These are phyloP conservation scores for Vitis rotundifolia DNA, from an alignment of 164 flowering plant species.

Conservation along the genomic window DNA sequence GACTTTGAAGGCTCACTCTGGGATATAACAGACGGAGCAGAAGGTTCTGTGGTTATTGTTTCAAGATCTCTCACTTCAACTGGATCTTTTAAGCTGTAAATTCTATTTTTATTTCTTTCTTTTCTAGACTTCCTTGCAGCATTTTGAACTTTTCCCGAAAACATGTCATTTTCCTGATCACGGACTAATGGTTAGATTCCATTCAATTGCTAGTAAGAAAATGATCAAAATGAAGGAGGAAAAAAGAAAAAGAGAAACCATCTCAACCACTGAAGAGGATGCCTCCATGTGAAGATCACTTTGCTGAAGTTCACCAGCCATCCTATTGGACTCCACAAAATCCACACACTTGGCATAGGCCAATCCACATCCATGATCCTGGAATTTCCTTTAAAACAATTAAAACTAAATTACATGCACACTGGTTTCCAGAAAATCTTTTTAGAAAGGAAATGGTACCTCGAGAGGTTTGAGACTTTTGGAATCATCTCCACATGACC, in stretches of 20 bases:
- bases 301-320: constrained; percentile 18
- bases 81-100: constrained; percentile 16
- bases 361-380: constrained; percentile 39
- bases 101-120: constrained; percentile 42
- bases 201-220: constrained; percentile 10
- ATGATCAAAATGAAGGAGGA: constrained; percentile 5
- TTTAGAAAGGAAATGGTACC: constrained; percentile 34
- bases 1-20: constrained; percentile 23
- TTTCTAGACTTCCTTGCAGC: constrained; percentile 54
- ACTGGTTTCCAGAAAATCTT: neutral
- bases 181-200: constrained; percentile 30
- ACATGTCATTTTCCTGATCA: constrained; percentile 49
- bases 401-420: constrained; percentile 6
- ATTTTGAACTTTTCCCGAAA: constrained; percentile 38
- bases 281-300: constrained; percentile 19
- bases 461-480: constrained; percentile 27
- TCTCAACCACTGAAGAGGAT: constrained; percentile 23
- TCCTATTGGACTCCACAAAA: constrained; percentile 16
- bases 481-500: constrained; percentile 23
- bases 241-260: constrained; percentile 32
- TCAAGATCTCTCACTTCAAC: constrained; percentile 24
- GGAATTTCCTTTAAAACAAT: constrained; percentile 28
- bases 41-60: constrained; percentile 16
- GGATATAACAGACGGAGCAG: constrained; percentile 27
- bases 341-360: constrained; percentile 19